These are phyloP conservation scores for Didymella lethalis DNA, from an alignment of 2,329 filamentous ascomycete species.

Conservation along the genomic window DNA sequence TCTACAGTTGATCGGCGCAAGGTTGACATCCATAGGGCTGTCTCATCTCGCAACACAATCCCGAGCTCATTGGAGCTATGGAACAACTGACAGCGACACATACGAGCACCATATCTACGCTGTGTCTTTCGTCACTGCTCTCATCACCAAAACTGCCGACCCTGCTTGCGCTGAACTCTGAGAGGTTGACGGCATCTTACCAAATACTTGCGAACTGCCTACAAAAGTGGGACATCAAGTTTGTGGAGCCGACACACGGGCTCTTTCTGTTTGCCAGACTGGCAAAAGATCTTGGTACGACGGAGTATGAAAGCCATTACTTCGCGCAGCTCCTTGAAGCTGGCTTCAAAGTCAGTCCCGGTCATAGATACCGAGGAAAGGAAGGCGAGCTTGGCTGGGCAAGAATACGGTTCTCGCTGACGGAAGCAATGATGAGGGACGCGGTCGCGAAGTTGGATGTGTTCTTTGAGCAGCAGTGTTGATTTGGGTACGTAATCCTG, in stretches of 20 bases:
- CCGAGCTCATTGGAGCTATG: not conserved
- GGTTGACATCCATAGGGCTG: not conserved
- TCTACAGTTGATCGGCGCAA: not conserved
- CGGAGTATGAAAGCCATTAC: not conserved
- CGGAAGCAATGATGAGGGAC: not conserved
- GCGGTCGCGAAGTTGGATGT: not conserved
- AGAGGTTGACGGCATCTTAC: not conserved
- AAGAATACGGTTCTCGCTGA: not conserved
- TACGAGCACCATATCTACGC: not conserved
- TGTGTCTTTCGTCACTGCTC: not conserved
- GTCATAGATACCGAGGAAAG: not conserved
- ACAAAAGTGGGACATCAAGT: not conserved
- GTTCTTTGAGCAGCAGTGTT: not conserved
- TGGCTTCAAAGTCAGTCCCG: not conserved
- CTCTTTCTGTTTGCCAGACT: not conserved
- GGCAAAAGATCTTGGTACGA: not conserved
- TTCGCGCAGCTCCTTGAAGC: not conserved
- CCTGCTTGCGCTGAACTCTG: not conserved
- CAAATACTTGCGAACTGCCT: not conserved
- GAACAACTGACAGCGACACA: not conserved
- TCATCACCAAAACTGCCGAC: not conserved
- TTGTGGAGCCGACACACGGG: not conserved
- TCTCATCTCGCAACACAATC: not conserved
- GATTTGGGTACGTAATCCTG: not conserved
- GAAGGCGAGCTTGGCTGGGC: not conserved